Base-by-base conservation (phyloP, 2,329 filamentous ascomycete species). In the Calonectria naviculata region DNA sequence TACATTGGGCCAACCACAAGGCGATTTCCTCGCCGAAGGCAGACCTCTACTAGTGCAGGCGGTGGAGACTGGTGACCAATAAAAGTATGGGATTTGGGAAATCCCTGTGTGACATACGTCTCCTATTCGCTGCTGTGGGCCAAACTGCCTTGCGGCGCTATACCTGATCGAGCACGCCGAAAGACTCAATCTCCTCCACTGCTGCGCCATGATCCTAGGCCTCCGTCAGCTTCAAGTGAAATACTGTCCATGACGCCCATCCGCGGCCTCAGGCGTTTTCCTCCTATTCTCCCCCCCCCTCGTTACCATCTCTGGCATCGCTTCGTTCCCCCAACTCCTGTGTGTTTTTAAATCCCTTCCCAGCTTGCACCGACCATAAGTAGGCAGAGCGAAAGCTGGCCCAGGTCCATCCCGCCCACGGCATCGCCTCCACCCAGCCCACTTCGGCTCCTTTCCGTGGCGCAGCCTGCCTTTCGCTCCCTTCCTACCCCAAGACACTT, bases 151-250 rank as follows among this genome's bases (percentile, higher is more conserved):
- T 67, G 31, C 15, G 4, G 61, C 81, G 78, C 84, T 83, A 84
- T 72, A 42, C 84, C 83, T 70, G 66, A 78, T 83, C 76, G 77
- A 83, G 83, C 84, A 85, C 84, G 84, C 84, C 84, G 84, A 85
- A 84, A 79, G 83, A 84, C 81, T 84, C 82, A 82, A 80, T 77
- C 75, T 78, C 65, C 74, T 73, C 73, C 72, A 75, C 75, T 76
- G 79, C 81, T 81, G 78, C 78, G 81, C 79, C 79, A 76, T 80
- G 76, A 71, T 73, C 66, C 73, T 68, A 44, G 61, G 65, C 42
- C 68, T 70, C 61, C 65, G 72, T 72, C 67, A 68, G 72, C 71
- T 78, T 79, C 76, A 76, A 77, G 74, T 82, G 81, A 83, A 83
- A 82, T 82, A 83, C 77, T 74, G 72, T 79, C 69, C 73, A 75